Evolutionary conservation across 805 yeast genomes (phyloP), one percentile per base, ranked within the genome.

Genomic region (Barnettozyma botsteinii): DNA sequence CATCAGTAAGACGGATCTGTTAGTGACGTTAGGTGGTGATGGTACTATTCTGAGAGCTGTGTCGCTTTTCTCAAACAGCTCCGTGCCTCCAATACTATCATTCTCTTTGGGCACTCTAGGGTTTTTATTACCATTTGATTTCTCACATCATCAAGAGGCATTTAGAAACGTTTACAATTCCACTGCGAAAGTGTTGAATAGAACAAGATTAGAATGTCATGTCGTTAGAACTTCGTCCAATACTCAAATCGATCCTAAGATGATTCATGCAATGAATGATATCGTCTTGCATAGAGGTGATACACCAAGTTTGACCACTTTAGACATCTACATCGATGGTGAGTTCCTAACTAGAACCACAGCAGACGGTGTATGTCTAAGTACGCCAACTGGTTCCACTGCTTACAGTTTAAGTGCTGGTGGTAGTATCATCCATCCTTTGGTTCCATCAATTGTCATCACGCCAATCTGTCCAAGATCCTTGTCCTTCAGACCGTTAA

Each of bases 321-420:
- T 91, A 43, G 96, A 89, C 49, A 80, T 91, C n/a, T 78, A 71
- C 48, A 81, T 89, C 21, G 93, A 89, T 59, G 87, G 85, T 18
- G 81, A 84, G 57, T 83, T 81, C 53, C 65, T 91, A 39, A 91
- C 98, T 7, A 76, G 89, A 38, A 88, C 96, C 5, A 84, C 91
- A 0, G 96, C 94, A 1, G 98, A 91, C 61, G 98, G 98, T 28
- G 72, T 89, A 8, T 76, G 80, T 5, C 69, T 87, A 33, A 73
- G 93, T 3, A 85, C 97, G 0, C 98, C 98, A 14, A 89, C 97
- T 0, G 98, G 98, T 0, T 85, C 95, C 9, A 89, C 97, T 0
- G 96, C 97, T 0, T 89, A 89, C 56, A 85, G 95, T 1, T 65
- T 89, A 38, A 76, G 86, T 22, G 77, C 95, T 1, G 97, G 98